phyloP scores from a whole-genome alignment of 768 basidiomycete species.

The Kwoniella heveanensis region DNA sequence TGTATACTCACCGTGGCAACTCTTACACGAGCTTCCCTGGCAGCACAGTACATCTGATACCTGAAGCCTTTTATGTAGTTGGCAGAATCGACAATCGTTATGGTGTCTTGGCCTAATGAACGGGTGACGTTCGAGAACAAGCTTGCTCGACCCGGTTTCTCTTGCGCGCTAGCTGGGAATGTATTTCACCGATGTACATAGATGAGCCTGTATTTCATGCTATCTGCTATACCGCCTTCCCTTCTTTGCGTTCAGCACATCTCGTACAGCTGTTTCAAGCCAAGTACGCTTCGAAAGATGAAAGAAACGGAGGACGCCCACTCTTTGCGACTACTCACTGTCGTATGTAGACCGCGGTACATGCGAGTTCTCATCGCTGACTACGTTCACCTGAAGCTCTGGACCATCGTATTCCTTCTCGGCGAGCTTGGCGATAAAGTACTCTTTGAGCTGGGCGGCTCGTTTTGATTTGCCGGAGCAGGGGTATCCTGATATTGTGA shows the following conservation, averaged over 20 bases:
- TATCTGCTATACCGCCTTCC: too few species aligned
- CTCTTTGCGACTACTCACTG: slow-evolving; percentile 60
- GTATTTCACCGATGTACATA: too few species aligned
- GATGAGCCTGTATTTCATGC: too few species aligned
- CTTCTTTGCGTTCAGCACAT: too few species aligned
- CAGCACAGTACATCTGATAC: slow-evolving; percentile 97
- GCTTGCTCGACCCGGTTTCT: slow-evolving; percentile 83
- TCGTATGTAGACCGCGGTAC: slow-evolving; percentile 71
- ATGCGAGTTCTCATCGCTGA: slow-evolving; percentile 75
- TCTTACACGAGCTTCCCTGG: slow-evolving; percentile 79
- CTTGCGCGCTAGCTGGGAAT: slow-evolving; percentile 70
- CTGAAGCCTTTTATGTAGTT: slow-evolving; percentile 99
- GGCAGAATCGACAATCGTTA: slow-evolving; percentile 84
- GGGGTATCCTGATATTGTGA: slow-evolving; percentile 87
- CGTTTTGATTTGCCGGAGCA: slow-evolving; percentile 81
- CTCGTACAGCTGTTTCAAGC: too few species aligned
- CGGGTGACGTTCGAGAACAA: slow-evolving; percentile 82
- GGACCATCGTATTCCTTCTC: slow-evolving; percentile 64
- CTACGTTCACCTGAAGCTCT: slow-evolving; percentile 59
- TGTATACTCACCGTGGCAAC: slow-evolving; percentile 71
- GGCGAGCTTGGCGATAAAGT: slow-evolving; percentile 63
- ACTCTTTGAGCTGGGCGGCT: slow-evolving; percentile 65
- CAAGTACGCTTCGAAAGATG: too few species aligned
- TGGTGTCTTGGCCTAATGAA: slow-evolving; percentile 68
- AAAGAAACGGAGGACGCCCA: too few species aligned